Base-by-base conservation (phyloP, 2,329 filamentous ascomycete genomes). In the Tolypocladium sp. region DNA sequence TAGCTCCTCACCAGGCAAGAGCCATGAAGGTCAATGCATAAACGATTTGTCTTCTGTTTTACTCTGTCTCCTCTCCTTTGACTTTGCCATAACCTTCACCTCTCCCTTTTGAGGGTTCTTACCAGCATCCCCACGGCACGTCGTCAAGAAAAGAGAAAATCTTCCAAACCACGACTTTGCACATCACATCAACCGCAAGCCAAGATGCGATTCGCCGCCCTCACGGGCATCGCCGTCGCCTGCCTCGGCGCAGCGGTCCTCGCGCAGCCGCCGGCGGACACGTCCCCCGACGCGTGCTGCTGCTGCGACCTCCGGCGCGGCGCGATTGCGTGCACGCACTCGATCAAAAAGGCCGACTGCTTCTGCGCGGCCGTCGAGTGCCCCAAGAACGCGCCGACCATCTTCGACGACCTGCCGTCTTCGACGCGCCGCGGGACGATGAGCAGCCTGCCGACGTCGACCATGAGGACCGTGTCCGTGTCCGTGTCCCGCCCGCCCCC, bases 271-370 rank as follows among this genome's bases (percentile, higher is more conserved):
- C 25, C 59, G n/a, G 17, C 25, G 13, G 37, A 40, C 22, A n/a
- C 55, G 37, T 40, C 64, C n/a, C 60, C 37, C 20, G 41, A 64
- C 41, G 58, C 59, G 12, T 74, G 71, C 67, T 74, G 71, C 67
- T 74, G 71, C 67, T 74, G 72, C 63, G 66, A 73, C 54, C 60
- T 67, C 15, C 60, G 61, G 10, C 55, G 58, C 8, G 52, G 49
- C 8, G 63, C 60, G 56, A 69, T 71, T 27, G 60, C 63, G 57
- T 74, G 71, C 63, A 60, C 59, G n/a, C 44, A 55, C 13, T 25
- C 55, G 20, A 61, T 62, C 52, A 15, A 59, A 10, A 57, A 60
- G 33, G 38, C 57, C 25, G 63, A 68, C 10, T 74, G 71, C 62
- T 40, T 67, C 56, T 74, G 69, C 62, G 51, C 63, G 2, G 57